Base-by-base conservation (phyloP, 2,329 filamentous ascomycete species). In the Microcyclospora tardicrescens region DNA sequence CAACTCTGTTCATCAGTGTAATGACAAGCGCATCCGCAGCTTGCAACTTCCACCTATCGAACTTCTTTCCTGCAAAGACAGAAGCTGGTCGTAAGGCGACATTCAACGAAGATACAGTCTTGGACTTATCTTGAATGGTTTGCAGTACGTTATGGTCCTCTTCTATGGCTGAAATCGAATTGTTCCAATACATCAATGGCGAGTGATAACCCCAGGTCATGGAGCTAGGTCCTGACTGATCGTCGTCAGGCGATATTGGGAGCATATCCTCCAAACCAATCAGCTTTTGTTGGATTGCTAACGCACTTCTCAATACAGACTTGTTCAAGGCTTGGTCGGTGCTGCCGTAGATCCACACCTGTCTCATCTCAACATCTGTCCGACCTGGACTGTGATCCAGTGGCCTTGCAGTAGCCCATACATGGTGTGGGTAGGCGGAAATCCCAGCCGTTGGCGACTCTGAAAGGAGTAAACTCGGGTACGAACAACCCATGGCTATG, bases 131-230 rank as follows among this genome's bases (percentile, higher is more conserved):
- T 49, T 87, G 85, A 51, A 87, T 77, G 0, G 83, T 87, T 1
- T 61, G 58, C 2, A 86, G 56, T 10, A 86, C 69, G 53, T 86
- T 69, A 0, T 57, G 38, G 50, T 89, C 83, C 12, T 60, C 56
- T 16, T 71, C 56, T 36, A 89, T 72, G 1, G 72, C 67, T 5
- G 64, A 53, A n/a, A 69, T 45, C 4, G 68, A 81, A 54, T 78
- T 81, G 43, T 76, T 71, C 83, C 83, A 89, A 58, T 86, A 87
- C 58, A 84, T 77, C 38, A 89, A 61, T 1, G 83, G 82, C n/a
- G 83, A 87, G 51, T 87, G 81, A 53, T 83, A 83, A 49, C 83
- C 82, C 81, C 81, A 85, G 3, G 75, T 75, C 28, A 61, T 43
- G 10, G 47, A n/a, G 56, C 54, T 45, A 10, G 4, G 30, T 24